Base-by-base conservation (phyloP, 768 basidiomycete genomes). In the Rubroboletus pulcherrimus region DNA sequence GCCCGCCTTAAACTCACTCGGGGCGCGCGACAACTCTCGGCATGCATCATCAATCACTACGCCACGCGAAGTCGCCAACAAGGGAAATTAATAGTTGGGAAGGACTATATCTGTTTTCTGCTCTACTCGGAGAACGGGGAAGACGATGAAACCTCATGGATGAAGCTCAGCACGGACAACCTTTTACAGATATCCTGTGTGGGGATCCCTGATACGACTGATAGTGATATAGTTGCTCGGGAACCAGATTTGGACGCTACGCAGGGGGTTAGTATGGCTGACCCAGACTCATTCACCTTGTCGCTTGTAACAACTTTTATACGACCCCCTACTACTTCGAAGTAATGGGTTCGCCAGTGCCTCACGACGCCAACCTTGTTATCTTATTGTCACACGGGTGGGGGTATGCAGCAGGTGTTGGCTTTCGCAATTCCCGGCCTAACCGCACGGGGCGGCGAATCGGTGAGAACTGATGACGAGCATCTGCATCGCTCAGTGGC, bases 91-190 rank as follows among this genome's bases (percentile, higher is more conserved):
- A 21, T 42, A 7, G 54, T 48, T 4, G 54, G 46, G 12, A 24
- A 14, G 34, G 54, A 56, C 2, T 48, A 56, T 26, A 56, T 56
- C n/a, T 56, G 46, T 26, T 35, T 56, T 30, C 46, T 48, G 17
- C 55, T 48, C 15, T 56, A 57, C 29, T 30, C 34, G 3, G 29
- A 31, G 11, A 17, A 19, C 14, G 42, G 10, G 12, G 46, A 6
- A 15, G 55, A 21, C 3, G 55, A 34, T 24, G 55, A 47, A 19
- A 26, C n/a, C 5, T 15, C 17, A 6, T 56, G 54, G 54, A 42
- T 42, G 56, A 57, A 56, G 17, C 44, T 48, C 29, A 4, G 10
- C 17, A 56, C 39, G 19, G 54, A 55, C 55, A 56, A 55, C 17
- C 12, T 47, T 15, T 37, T 57, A 3, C 54, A 45, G 17, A 42